phyloP scores from a whole-genome alignment of 192 early-diverging fungal species.

The Podila epigama region DNA sequence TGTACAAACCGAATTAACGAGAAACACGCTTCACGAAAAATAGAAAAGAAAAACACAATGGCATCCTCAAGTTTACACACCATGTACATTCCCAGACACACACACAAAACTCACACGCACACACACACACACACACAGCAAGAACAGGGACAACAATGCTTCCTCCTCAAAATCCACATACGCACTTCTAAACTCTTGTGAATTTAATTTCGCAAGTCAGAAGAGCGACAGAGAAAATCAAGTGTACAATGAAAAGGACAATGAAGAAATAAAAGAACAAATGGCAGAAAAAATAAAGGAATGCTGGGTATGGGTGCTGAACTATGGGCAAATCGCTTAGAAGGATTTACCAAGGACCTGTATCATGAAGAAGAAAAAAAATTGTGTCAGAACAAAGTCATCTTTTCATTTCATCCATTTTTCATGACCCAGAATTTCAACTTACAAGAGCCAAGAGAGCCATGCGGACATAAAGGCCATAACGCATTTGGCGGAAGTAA shows the following conservation, averaged over 20 bases:
- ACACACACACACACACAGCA: neutral
- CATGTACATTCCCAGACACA: neutral
- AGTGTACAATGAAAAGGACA: neutral
- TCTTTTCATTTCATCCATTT: too few species aligned
- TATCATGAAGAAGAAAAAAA: neutral
- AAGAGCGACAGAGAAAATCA: neutral
- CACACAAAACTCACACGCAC: neutral
- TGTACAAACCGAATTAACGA: too few species aligned
- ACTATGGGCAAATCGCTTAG: constrained; percentile 2
- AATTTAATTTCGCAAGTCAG: neutral
- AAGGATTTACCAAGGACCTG: constrained; percentile 36
- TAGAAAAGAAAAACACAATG: too few species aligned
- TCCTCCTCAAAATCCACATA: too few species aligned
- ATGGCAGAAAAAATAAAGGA: neutral
- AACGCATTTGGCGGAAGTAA: constrained; percentile 98
- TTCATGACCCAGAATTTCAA: too few species aligned
- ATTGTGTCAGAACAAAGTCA: neutral
- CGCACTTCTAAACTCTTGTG: constrained; percentile 1
- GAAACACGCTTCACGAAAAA: too few species aligned
- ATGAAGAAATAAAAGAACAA: neutral
- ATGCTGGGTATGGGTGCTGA: too few species aligned
- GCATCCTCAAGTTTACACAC: too few species aligned
- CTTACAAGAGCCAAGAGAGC: constrained; percentile 89
- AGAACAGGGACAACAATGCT: too few species aligned
- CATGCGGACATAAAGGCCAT: constrained; percentile 98